A percentile compares a stretch with the other conserved stretches of the same genome.
Evolutionary conservation across 2,329 filamentous ascomycete species (phyloP).

Genomic region (Hirsutella rhossiliensis): DNA sequence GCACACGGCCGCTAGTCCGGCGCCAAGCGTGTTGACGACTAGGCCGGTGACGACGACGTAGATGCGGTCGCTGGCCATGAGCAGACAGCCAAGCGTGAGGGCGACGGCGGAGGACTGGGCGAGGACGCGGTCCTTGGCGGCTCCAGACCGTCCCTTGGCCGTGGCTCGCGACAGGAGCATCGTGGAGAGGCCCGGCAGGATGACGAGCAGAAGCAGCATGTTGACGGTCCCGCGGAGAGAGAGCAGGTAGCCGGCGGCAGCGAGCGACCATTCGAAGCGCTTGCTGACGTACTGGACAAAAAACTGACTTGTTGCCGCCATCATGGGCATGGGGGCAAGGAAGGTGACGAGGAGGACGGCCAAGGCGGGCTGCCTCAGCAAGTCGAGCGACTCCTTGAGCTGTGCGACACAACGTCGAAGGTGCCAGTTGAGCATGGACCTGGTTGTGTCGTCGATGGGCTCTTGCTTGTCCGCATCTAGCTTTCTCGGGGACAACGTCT

Average conservation of each 20-base stretch:
- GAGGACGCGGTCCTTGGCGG: constrained; percentile 9
- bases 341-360: constrained; percentile 6
- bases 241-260: constrained; percentile 11
- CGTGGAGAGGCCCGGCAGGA: constrained; percentile 8
- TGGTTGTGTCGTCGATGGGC: not conserved
- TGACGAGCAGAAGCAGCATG: constrained; percentile 6
- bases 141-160: not conserved
- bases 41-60: constrained; percentile 10
- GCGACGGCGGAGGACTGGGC: constrained; percentile 10
- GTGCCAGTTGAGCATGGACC: not conserved
- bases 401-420: not conserved
- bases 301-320: constrained; percentile 6
- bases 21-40: constrained; percentile 9
- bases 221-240: constrained; percentile 10
- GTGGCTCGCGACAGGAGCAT: constrained; percentile 1
- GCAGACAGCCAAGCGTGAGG: constrained; percentile 9
- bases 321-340: constrained; percentile 6
- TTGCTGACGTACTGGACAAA: constrained; percentile 15
- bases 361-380: constrained; percentile 2
- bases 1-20: constrained; percentile 8
- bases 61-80: constrained; percentile 9
- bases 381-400: constrained; percentile 1
- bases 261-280: constrained; percentile 11
- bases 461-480: not conserved
- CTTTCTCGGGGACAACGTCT: constrained; percentile 2